Percentiles rank a stretch among this genome's conserved stretches.
phyloP scores from a whole-genome alignment of 208 protist genomes.

The Wallacemonas sp. region DNA sequence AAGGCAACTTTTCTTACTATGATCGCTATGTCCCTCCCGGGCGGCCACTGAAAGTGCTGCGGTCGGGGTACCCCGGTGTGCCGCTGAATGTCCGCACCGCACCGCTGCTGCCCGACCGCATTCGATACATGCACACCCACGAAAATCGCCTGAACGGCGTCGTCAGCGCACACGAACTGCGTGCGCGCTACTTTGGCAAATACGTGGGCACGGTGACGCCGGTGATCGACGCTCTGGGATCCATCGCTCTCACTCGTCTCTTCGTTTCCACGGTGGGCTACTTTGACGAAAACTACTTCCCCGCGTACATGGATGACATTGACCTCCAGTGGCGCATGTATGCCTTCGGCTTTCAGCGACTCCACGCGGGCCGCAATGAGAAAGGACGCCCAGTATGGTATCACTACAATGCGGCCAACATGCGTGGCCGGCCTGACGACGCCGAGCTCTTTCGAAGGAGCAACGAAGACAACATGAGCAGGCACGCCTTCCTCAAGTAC shows the following conservation, averaged over 20 bases:
- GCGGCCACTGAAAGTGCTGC: constrained; percentile 20
- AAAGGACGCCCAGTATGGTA: constrained; percentile 8
- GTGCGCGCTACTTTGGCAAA: constrained; percentile 18
- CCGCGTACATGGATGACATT: constrained; percentile 39
- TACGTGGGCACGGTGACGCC: constrained; percentile 21
- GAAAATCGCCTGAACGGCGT: constrained; percentile 11
- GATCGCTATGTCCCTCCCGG: constrained; percentile 17
- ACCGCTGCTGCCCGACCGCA: constrained; percentile 38
- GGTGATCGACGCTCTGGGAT: constrained; percentile 8
- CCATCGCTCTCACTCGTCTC: constrained; percentile 36
- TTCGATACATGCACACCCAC: constrained; percentile 31
- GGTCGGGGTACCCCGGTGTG: neutral
- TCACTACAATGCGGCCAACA: constrained; percentile 23
- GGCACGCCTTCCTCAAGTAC: constrained; percentile 8
- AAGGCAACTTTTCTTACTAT: constrained; percentile 4
- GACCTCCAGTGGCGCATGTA: constrained; percentile 34
- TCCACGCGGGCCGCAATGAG: neutral
- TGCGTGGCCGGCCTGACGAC: constrained; percentile 7
- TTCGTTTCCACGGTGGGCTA: constrained; percentile 39
- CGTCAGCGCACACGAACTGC: neutral
- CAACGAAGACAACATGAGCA: constrained; percentile 21
- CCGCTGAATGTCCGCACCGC: constrained; percentile 31
- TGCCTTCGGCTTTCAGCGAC: constrained; percentile 28
- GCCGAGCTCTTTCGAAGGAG: neutral
- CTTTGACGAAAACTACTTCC: constrained; percentile 62